Conservation (phyloP, 768 basidiomycete species). For the Russula lepida region DNA sequence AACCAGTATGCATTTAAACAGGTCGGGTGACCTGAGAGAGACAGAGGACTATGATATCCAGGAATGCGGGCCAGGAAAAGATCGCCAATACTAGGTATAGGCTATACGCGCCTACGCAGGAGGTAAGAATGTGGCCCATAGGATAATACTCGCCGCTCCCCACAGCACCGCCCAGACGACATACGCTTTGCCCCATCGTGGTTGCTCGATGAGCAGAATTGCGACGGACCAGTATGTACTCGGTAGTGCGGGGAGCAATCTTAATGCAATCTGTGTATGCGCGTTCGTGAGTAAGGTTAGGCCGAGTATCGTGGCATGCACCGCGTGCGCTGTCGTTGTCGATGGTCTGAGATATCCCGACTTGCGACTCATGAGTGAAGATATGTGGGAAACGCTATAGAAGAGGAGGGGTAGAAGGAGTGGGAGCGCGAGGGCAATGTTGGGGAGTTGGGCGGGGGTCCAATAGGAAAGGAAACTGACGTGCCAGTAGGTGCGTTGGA, state of each 20-base stretch:
- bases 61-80: neutral
- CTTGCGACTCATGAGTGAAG: neutral
- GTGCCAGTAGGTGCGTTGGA: conserved; percentile 81
- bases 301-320: conserved; percentile 2
- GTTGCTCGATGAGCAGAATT: conserved; percentile 45
- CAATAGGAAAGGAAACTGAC: conserved; percentile 82
- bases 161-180: conserved; percentile 72
- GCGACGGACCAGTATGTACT: conserved; percentile 83
- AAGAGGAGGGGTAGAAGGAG: conserved; percentile 46
- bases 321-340: conserved; percentile 1
- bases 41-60: neutral
- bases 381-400: conserved; percentile 27
- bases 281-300: conserved; percentile 31
- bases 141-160: conserved; percentile 56
- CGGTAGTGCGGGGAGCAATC: conserved; percentile 67
- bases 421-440: conserved; percentile 75
- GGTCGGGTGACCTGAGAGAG: neutral
- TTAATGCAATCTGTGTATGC: conserved; percentile 28
- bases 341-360: neutral
- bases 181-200: conserved; percentile 51
- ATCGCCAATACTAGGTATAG: neutral
- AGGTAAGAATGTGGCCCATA: conserved; percentile 84
- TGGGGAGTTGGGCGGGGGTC: conserved; percentile 75
- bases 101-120: conserved; percentile 53
- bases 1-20: neutral